Base-by-base conservation (phyloP, 192 early-diverging fungal species). In the Podila epigama region DNA sequence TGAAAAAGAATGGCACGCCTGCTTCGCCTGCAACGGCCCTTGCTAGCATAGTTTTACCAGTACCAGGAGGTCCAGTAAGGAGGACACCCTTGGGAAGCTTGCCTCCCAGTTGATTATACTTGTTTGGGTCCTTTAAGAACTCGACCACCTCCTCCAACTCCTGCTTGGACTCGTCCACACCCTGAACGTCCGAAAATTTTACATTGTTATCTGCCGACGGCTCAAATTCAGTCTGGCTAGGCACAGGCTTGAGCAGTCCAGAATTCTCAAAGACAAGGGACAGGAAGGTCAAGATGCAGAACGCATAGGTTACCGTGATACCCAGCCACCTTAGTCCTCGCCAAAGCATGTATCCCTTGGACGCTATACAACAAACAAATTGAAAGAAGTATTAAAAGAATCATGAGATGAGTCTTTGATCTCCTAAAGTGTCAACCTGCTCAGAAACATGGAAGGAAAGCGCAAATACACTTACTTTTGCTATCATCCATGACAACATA, bases 1-100 rank as follows among this genome's bases (percentile, higher is more conserved):
- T 98, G 79, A 97, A 96, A 79, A 99, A 98, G 82, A 99, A 99
- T 3, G 97, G 96, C 6, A 98, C 97, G 12, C 89, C 95, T 15
- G 98, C 96, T 81, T 99, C 97, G 15, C 97, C 97, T 11, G 98
- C 98, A 28, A 98, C 94, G 12, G 98, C 98, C 33, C 96, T 85
- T 12, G 98, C 98, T 40, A 98, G 80, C 79, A 98, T 90, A 5
- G 98, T 99, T 66, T 99, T 99, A 34, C 98, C 98, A 2, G 97
- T 98, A 10, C 97, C 97, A 0, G 97, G 97, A 25, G 96, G 96
- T 0, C 97, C 93, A 10, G 93, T 94, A 42, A 94, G 70, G 66
- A 93, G 78, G 9, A 90, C 90, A 80, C 97, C 98, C 81, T 98
- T 98, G 27, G 98, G 98, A 3, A 99, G 83, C 62, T 93, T 94